A percentile compares a stretch with the other conserved stretches of the same genome.
phyloP scores from a whole-genome alignment of 371 early-diverging fungal species.

The Saksenaea vasiformis region DNA sequence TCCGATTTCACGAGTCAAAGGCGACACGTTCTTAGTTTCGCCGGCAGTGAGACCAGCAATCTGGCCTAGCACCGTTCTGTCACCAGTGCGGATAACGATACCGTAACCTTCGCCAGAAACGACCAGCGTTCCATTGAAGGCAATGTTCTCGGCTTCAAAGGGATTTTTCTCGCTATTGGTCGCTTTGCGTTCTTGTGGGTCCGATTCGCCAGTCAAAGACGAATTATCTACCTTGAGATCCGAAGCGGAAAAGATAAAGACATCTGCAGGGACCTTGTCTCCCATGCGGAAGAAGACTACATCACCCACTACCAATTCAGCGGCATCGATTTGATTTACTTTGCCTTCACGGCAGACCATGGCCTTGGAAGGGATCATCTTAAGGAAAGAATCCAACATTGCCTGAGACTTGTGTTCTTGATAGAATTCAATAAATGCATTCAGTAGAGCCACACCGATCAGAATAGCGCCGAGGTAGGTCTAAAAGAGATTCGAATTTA shows the following conservation, averaged over 20 bases:
- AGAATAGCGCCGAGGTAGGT: slow-evolving; percentile 89
- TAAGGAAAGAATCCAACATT: slow-evolving; percentile 87
- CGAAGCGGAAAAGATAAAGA: slow-evolving; percentile 66
- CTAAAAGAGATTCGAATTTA: slow-evolving; percentile 40
- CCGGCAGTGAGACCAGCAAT: slow-evolving; percentile 87
- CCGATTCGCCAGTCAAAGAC: slow-evolving; percentile 94
- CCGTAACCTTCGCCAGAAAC: slow-evolving; percentile 91
- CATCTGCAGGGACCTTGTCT: slow-evolving; percentile 94
- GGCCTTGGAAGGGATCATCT: slow-evolving; percentile 85
- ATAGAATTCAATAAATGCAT: slow-evolving; percentile 90
- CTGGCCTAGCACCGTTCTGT: slow-evolving; percentile 90
- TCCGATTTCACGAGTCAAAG: slow-evolving; percentile 75
- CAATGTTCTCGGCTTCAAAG: slow-evolving; percentile 89
- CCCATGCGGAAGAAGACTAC: slow-evolving; percentile 86
- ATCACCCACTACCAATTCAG: slow-evolving; percentile 85
- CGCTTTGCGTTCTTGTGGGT: slow-evolving; percentile 80
- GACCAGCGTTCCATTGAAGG: slow-evolving; percentile 86
- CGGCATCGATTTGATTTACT: slow-evolving; percentile 62
- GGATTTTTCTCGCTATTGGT: slow-evolving; percentile 69
- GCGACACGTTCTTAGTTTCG: slow-evolving; percentile 71
- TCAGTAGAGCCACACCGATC: slow-evolving; percentile 84
- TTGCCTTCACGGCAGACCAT: slow-evolving; percentile 77
- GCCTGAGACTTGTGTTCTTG: slow-evolving; percentile 87
- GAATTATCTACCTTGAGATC: slow-evolving; percentile 97
- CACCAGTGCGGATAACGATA: slow-evolving; percentile 90